Evolutionary conservation across 768 basidiomycete genomes (phyloP).

Genomic region (Collybia sordida): DNA sequence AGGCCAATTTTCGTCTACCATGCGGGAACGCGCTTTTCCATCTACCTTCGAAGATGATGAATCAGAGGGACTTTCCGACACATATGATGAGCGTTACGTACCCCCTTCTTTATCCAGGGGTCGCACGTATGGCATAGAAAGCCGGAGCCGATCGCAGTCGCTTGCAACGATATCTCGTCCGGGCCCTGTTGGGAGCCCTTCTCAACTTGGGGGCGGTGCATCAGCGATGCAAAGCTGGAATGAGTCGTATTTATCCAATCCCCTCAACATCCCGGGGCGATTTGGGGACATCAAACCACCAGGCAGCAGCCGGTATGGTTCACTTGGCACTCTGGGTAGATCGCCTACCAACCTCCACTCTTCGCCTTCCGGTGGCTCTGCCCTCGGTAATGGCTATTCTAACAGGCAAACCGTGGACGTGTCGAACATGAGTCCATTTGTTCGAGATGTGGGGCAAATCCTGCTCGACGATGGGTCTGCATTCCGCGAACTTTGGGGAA

Average conservation of each 20-base stretch:
- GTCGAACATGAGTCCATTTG: constrained; percentile 84
- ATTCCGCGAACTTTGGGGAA: constrained; percentile 74
- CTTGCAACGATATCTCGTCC: constrained; percentile 63
- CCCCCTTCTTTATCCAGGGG: constrained; percentile 50
- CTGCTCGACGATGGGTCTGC: constrained; percentile 71
- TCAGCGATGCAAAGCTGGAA: constrained; percentile 60
- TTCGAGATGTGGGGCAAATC: constrained; percentile 81
- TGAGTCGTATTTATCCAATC: constrained; percentile 55
- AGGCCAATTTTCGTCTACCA: constrained; percentile 56
- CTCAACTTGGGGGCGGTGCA: constrained; percentile 23
- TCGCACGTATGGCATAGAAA: constrained; percentile 62
- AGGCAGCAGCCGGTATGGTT: constrained; percentile 61
- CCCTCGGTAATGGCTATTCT: constrained; percentile 45
- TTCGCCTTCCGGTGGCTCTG: constrained; percentile 41
- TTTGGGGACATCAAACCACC: constrained; percentile 68
- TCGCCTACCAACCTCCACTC: constrained; percentile 55
- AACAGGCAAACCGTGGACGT: constrained; percentile 46
- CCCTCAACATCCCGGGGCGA: constrained; percentile 55
- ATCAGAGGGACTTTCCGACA: constrained; percentile 60
- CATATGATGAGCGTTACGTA: constrained; percentile 57
- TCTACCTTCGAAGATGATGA: constrained; percentile 86
- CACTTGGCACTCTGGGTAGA: constrained; percentile 53
- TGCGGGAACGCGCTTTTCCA: constrained; percentile 68
- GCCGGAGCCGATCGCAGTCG: constrained; percentile 76
- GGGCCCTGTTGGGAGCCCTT: constrained; percentile 51